These are phyloP conservation scores for Fusarium succisae DNA, from an alignment of 2,329 filamentous ascomycete genomes.

Conservation along the genomic window DNA sequence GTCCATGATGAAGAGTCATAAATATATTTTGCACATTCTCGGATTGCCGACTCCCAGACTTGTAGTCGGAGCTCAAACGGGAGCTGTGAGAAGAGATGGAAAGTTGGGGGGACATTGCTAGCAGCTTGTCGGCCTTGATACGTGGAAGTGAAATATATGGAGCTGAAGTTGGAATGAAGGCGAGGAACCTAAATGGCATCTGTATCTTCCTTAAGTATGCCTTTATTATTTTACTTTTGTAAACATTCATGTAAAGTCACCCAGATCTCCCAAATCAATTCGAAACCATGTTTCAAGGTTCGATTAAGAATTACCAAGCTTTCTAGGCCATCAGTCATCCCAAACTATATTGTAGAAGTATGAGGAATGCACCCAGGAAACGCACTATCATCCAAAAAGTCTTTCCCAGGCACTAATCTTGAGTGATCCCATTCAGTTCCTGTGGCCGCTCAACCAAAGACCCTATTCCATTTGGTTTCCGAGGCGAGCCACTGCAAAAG, in stretches of 20 bases:
- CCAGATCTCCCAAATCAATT: background rate
- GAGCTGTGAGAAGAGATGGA: background rate
- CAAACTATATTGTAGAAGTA: background rate
- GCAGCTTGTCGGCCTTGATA: background rate
- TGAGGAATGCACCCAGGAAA: fast-evolving
- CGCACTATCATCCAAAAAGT: background rate
- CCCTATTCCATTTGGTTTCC: background rate
- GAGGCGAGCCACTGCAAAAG: too few species aligned
- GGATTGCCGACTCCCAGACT: background rate
- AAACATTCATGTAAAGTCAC: background rate
- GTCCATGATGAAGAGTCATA: background rate
- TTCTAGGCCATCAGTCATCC: background rate
- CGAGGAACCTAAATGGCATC: fast-evolving
- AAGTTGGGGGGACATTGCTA: background rate
- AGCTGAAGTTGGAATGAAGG: background rate
- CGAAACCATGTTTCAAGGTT: background rate
- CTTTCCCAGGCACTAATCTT: background rate
- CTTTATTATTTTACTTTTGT: background rate
- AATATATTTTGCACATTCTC: background rate
- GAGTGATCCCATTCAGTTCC: background rate
- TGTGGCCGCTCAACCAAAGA: background rate
- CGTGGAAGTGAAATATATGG: background rate
- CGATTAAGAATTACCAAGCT: background rate
- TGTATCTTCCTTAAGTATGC: background rate
- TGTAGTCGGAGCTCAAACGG: background rate